phyloP scores from a whole-genome alignment of 176 grass and related monocot species.

The Carex littledalei region DNA sequence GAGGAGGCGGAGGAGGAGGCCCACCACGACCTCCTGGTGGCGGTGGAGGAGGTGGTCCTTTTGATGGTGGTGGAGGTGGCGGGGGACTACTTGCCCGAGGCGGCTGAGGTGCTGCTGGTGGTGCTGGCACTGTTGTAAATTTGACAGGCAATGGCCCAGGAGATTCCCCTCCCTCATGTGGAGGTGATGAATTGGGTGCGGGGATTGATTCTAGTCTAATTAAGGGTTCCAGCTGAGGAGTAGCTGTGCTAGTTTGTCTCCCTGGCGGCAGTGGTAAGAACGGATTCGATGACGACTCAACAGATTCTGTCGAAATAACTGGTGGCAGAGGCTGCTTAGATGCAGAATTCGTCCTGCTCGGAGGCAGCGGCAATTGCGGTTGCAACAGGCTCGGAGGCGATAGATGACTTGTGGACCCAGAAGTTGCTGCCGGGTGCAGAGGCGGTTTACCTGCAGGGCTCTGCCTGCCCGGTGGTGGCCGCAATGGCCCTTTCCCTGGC shows the following conservation, averaged over 20 bases:
- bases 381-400: neutral
- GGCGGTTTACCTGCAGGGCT: neutral
- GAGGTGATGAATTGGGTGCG: neutral
- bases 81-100: constrained; percentile 35
- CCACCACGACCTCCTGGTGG: constrained; percentile 22
- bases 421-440: neutral
- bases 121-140: constrained; percentile 7
- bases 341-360: neutral
- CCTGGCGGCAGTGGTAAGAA: neutral
- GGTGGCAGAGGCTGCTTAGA: neutral
- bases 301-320: neutral
- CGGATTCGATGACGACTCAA: neutral
- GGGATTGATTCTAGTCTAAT: constrained; percentile 10
- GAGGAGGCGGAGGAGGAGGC: constrained; percentile 33
- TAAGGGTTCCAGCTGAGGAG: neutral
- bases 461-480: neutral
- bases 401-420: neutral
- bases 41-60: constrained; percentile 29
- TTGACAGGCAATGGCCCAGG: constrained; percentile 3
- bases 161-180: constrained; percentile 5
- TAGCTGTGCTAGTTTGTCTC: neutral
- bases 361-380: constrained; percentile 19
- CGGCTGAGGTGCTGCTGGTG: constrained; percentile 10
- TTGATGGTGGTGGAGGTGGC: neutral
- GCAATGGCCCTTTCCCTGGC: constrained; percentile 11